phyloP scores from a whole-genome alignment of 2,329 filamentous ascomycete genomes.

The Chrysosporium keratinophilum region DNA sequence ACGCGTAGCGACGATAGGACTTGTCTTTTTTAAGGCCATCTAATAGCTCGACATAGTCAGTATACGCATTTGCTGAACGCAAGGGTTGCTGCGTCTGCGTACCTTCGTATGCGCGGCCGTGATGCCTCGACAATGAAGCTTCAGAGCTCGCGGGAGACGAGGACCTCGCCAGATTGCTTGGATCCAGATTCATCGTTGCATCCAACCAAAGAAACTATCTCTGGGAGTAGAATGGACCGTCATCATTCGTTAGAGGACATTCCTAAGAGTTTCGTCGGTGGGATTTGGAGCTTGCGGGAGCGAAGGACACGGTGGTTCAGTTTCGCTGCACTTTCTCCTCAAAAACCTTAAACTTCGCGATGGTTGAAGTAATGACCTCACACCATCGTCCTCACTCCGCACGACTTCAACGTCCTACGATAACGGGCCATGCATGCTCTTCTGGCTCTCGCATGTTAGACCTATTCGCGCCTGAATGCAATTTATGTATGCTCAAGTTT shows the following conservation, averaged over 20 bases:
- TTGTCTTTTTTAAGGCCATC: constrained; percentile 48
- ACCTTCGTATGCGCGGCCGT: constrained; percentile 69
- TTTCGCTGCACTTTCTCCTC: not conserved
- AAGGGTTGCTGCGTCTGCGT: constrained; percentile 20
- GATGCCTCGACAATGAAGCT: constrained; percentile 67
- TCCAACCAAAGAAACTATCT: constrained; percentile 23
- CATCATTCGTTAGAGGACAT: constrained; percentile 25
- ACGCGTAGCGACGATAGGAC: constrained; percentile 75
- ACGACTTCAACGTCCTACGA: too few relatives aligned
- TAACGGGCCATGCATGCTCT: too few relatives aligned
- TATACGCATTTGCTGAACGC: not conserved
- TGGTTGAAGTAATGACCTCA: constrained; percentile 1
- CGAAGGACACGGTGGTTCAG: constrained; percentile 5
- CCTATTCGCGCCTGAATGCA: too few relatives aligned
- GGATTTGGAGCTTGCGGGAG: not conserved
- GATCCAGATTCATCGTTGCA: constrained; percentile 35
- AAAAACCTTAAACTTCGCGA: not conserved
- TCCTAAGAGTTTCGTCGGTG: not conserved
- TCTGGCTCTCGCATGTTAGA: too few relatives aligned
- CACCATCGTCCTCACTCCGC: not conserved
- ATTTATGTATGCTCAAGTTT: too few relatives aligned
- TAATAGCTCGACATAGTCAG: constrained; percentile 15
- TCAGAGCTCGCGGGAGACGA: constrained; percentile 74
- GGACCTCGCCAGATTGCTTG: constrained; percentile 33
- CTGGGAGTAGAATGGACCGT: constrained; percentile 19